Conservation (phyloP, 2,329 filamentous ascomycete genomes). For the Talaromyces sp. region DNA sequence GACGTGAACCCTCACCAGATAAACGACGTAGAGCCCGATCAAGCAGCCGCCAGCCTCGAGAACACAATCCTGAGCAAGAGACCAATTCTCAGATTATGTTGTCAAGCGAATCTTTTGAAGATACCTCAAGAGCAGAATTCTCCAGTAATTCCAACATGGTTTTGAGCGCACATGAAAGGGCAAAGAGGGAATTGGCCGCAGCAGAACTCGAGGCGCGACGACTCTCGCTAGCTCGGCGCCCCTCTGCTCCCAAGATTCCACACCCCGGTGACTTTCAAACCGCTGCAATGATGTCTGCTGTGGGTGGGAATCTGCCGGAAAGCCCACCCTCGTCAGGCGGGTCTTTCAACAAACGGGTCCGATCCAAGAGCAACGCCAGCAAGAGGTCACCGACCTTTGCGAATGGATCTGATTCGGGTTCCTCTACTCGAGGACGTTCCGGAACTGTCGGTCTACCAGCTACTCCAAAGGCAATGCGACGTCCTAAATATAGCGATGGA, state of each 20-base stretch:
- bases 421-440: slow-evolving; percentile 45
- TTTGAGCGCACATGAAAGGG: slow-evolving; percentile 57
- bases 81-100: slow-evolving; percentile 4
- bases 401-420: slow-evolving; percentile 40
- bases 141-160: slow-evolving; percentile 24
- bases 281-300: slow-evolving; percentile 39
- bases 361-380: slow-evolving; percentile 34
- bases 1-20: slow-evolving; percentile 50
- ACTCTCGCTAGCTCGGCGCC: slow-evolving; percentile 75
- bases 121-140: slow-evolving; percentile 26
- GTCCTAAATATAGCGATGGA: slow-evolving; percentile 63
- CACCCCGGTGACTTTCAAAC: slow-evolving; percentile 61
- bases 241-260: slow-evolving; percentile 75
- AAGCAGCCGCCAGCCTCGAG: slow-evolving; percentile 32
- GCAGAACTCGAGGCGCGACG: slow-evolving; percentile 86
- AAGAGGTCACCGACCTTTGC: slow-evolving; percentile 42
- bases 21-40: slow-evolving; percentile 38
- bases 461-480: slow-evolving; percentile 86
- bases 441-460: slow-evolving; percentile 75
- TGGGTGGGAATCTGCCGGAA: slow-evolving; percentile 40
- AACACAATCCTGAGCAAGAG: slow-evolving; percentile 18
- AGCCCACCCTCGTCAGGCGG: slow-evolving; percentile 40
- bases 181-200: slow-evolving; percentile 73
- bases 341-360: slow-evolving; percentile 34
- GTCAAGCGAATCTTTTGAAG: slow-evolving; percentile 22